Evolutionary conservation across 2,329 filamentous ascomycete species (phyloP), one percentile per base, ranked within the genome.

Genomic region (Albifimbria verrucaria): DNA sequence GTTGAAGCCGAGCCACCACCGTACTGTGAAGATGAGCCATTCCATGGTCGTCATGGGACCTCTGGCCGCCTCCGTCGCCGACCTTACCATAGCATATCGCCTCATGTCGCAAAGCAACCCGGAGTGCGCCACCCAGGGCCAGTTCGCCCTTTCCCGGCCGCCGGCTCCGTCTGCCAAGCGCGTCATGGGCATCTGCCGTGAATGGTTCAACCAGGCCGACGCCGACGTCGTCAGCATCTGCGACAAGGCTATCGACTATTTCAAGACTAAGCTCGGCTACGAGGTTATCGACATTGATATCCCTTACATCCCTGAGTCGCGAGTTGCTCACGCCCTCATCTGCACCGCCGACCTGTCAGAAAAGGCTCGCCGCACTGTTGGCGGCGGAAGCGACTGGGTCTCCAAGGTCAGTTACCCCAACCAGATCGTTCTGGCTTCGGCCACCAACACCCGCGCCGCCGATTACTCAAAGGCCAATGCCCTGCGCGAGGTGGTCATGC

Each of bases 11-110:
- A 86, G 83, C 0, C 88, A 94, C 65, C 82, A 87, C 63, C 86
- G 91, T 36, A 80, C 89, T 6, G 80, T 81, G 43, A 76, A 72
- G 53, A 76, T 78, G 68, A 75, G 74, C 61, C 78, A 76, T 51
- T 77, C 76, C 51, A 77, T 83, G 64, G 79, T 77, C 52, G 87
- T 94, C 17, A 76, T 82, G 7, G 90, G 90, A 0, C 92, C 92
- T 7, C 81, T 96, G 62, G 88, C 90, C 17, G 80, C 83, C 47
- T 93, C 81, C 51, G 89, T 89, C 57, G 77, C 85, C 32, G 92
- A 96, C 63, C 81, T 97, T 6, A 87, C 88, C 56, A 78, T 92
- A 50, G 87, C 89, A n/a, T 97, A 94, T 73, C 85, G 89, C 48
- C 68, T 89, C 61, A 91, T 95, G 80, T 81, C 89, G 2, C 80